Evolutionary conservation across 148 eudicot species (phyloP).

Genomic region (Rhododendron ferrugineum): DNA sequence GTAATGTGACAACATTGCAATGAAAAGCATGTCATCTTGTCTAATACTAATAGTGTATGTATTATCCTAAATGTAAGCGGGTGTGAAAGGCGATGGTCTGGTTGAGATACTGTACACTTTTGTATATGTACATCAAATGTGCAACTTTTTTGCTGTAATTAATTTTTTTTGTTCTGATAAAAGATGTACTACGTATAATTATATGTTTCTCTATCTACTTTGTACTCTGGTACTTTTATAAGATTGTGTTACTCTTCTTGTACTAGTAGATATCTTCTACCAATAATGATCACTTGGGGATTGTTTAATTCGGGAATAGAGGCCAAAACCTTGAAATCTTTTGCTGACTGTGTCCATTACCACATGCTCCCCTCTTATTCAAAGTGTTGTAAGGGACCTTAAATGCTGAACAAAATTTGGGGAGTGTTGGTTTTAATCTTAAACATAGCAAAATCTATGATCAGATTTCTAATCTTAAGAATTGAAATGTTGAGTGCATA

Average conservation of each 20-base stretch:
- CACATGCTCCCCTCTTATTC: neutral
- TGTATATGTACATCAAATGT: neutral
- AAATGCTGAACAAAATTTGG: neutral
- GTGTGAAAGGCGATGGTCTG: neutral
- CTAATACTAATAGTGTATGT: neutral
- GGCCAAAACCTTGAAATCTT: neutral
- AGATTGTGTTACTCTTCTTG: too few relatives aligned
- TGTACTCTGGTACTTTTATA: too few relatives aligned
- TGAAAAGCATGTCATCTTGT: neutral
- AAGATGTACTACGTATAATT: neutral
- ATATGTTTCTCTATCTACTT: neutral
- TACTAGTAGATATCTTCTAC: neutral
- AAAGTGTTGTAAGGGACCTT: neutral
- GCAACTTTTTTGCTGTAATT: neutral
- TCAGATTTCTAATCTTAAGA: neutral
- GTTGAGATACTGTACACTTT: neutral
- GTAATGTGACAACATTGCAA: neutral
- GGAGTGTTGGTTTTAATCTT: neutral
- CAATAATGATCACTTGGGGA: neutral
- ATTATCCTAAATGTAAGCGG: neutral
- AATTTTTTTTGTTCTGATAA: neutral
- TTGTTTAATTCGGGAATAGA: neutral
- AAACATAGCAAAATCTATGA: neutral
- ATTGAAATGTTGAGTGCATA: neutral
- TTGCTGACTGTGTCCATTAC: neutral